Base-by-base conservation (phyloP, 768 basidiomycete genomes). In the Crucibulum laeve region DNA sequence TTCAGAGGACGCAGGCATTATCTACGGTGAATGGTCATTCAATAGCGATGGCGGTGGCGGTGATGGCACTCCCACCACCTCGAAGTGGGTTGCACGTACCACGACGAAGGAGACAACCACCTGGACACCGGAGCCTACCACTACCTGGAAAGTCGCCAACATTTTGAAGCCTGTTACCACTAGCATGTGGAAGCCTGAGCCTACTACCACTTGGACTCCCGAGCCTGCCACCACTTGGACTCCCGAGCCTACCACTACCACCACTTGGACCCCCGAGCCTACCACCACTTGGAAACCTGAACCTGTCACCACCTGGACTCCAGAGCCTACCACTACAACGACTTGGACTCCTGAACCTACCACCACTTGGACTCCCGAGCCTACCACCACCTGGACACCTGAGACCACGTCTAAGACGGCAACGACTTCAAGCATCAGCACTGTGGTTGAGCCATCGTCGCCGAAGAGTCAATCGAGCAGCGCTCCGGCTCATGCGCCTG, bases 11-110 rank as follows among this genome's bases (percentile, higher is more conserved):
- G 57, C 32, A 1, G 88, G 87, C 33, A 74, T 84, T 4, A 53
- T 90, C 40, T 73, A 73, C 48, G 84, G 80, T 38, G 52, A 58
- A 5, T 91, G 87, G 87, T 69, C 57, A 48, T 82, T 67, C 65
- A 63, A 61, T 45, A 70, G 64, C 43, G 76, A 55, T 39, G 64
- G 57, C 24, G 59, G 57, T 26, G 63, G 45, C 26, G 46, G 58
- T 47, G 57, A 53, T 40, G 17, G 53, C 47, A 35, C 60, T 3
- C 14, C 49, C 47, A 10, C 45, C 48, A 42, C 50, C 55, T 36
- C 8, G 7, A 17, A 11, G 8, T 10, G 18, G 35, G 35, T 19
- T 18, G 18, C 18, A n/a, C n/a, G n/a, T 7, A 30, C 51, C 53
- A 25, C 59, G 47, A 43, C 55, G 48, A 21, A 58, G 48, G 28